Percentiles rank a stretch among this genome's conserved stretches.
Evolutionary conservation across 805 yeast species (phyloP).

Genomic region (Candida gorgasii): DNA sequence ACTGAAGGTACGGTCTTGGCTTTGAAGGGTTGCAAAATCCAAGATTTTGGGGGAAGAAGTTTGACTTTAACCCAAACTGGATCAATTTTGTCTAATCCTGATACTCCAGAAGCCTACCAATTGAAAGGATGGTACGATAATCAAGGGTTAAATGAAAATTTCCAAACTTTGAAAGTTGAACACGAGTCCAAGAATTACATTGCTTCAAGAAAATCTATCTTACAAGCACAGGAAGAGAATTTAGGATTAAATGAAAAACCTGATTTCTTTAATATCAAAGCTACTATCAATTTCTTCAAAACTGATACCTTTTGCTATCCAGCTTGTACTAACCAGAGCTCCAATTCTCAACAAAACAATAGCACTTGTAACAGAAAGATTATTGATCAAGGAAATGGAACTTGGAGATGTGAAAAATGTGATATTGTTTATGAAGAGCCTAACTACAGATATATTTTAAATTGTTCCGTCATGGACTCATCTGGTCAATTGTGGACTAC

Average conservation of each 20-base stretch:
- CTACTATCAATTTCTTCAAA: slow-evolving; percentile 67
- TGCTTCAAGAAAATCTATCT: slow-evolving; percentile 63
- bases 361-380: slow-evolving; percentile 76
- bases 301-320: slow-evolving; percentile 85
- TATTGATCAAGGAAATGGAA: slow-evolving; percentile 63
- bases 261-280: slow-evolving; percentile 76
- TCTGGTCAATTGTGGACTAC: slow-evolving; percentile 87
- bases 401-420: slow-evolving; percentile 95
- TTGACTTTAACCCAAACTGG: slow-evolving; percentile 81
- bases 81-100: slow-evolving; percentile 77
- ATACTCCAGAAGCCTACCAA: slow-evolving; percentile 80
- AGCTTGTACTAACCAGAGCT: slow-evolving; percentile 66
- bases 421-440: slow-evolving; percentile 69
- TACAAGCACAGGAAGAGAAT: slow-evolving; percentile 62
- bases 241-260: slow-evolving; percentile 76
- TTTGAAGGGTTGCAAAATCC: slow-evolving; percentile 84
- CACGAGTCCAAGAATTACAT: slow-evolving; percentile 42
- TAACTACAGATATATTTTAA: slow-evolving; percentile 74
- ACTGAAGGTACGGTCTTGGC: slow-evolving; percentile 87
- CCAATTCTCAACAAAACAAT: slow-evolving; percentile 16
- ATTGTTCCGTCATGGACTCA: slow-evolving; percentile 73
- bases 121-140: slow-evolving; percentile 95
- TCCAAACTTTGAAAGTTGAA: slow-evolving; percentile 63
- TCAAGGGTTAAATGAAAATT: slow-evolving; percentile 63
- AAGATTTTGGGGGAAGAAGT: slow-evolving; percentile 85